Conservation (phyloP, 176 grass and related monocot species). For the Musa itinerans region DNA sequence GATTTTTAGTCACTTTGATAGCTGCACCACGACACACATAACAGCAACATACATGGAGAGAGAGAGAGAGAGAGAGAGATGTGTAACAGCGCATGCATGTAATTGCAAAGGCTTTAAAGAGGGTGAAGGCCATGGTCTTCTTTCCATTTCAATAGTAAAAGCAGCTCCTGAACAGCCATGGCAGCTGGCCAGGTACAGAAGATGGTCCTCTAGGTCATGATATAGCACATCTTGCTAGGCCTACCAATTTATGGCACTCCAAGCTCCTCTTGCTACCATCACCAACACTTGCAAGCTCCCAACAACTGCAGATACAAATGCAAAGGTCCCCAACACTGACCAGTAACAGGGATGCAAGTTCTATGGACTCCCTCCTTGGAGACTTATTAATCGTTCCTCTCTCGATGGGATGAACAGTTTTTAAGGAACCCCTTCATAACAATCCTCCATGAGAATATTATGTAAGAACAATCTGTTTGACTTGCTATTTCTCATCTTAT, state of each 20-base stretch:
- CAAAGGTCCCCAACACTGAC: no score
- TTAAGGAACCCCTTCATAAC: no score
- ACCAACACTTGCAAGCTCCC: no score
- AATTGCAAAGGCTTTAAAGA: slow-evolving; percentile 6
- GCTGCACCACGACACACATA: not conserved
- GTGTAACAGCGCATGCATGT: not conserved
- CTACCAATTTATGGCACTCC: not conserved
- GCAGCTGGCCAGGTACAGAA: not conserved
- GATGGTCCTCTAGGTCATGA: not conserved
- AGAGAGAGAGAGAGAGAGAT: not conserved
- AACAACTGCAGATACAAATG: no score
- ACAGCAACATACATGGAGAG: not conserved
- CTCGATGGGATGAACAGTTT: no score
- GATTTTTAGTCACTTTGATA: slow-evolving; percentile 5
- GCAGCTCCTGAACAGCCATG: not conserved
- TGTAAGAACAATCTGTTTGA: no score
- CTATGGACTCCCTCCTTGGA: no score
- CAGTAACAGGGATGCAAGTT: no score
- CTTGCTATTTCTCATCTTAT: no score
- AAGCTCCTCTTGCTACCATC: not conserved
- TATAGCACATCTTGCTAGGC: not conserved
- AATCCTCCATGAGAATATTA: no score
- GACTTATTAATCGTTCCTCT: no score
- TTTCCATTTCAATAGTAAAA: not conserved
- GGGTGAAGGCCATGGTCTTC: not conserved